Evolutionary conservation across 2,329 filamentous ascomycete species (phyloP).

Genomic region (Diaporthe helianthi): DNA sequence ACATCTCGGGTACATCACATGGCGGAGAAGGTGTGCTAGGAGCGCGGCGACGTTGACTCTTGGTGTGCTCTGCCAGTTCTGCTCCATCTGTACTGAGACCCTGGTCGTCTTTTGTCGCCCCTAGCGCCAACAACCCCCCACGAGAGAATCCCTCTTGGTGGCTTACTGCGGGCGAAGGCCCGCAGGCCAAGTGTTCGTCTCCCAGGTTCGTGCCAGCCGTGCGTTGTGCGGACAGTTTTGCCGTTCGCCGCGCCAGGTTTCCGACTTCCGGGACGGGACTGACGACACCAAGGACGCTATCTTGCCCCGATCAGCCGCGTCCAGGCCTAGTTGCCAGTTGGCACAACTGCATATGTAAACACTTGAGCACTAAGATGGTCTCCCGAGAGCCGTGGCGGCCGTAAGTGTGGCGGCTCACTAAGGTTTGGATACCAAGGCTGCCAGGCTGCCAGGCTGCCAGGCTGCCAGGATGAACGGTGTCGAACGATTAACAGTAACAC

Average conservation of each 20-base stretch:
- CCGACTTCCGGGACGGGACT: slow-evolving; percentile 4
- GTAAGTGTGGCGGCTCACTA: not conserved
- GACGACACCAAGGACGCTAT: slow-evolving; percentile 1
- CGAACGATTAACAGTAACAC: not conserved
- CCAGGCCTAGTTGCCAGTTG: not conserved
- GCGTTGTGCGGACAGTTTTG: not conserved
- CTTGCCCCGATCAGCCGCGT: slow-evolving; percentile 13
- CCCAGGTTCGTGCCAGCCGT: slow-evolving; percentile 1
- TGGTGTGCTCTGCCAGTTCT: slow-evolving; percentile 3
- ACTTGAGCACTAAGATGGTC: too few relatives aligned
- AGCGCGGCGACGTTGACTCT: not conserved
- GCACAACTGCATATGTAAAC: not conserved
- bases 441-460: too few relatives aligned
- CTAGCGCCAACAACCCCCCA: slow-evolving; percentile 19
- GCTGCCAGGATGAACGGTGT: not conserved
- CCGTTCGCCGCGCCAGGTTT: not conserved
- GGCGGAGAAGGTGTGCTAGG: not conserved
- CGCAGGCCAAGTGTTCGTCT: slow-evolving; percentile 16
- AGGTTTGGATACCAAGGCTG: not conserved
- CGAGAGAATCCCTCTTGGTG: slow-evolving; percentile 1
- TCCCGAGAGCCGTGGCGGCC: slow-evolving; percentile 22
- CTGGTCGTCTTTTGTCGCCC: slow-evolving; percentile 19
- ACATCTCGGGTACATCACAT: slow-evolving; percentile 21
- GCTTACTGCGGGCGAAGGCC: not conserved
- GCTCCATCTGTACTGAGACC: slow-evolving; percentile 4